These are phyloP conservation scores for Boechera retrofracta DNA, from an alignment of 345 rosid genomes.

Conservation along the genomic window DNA sequence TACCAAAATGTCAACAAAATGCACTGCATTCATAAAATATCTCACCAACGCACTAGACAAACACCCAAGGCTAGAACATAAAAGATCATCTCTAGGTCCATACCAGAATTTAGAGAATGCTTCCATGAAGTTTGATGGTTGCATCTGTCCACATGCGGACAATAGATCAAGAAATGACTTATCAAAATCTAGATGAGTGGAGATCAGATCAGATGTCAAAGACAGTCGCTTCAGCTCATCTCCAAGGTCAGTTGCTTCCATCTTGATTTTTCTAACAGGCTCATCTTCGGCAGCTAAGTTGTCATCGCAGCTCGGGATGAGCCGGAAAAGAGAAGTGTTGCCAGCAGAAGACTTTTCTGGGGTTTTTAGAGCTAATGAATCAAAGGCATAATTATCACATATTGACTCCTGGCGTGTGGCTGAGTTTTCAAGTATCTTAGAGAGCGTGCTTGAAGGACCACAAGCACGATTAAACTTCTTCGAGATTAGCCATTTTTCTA, in stretches of 20 bases:
- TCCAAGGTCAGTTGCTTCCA: slow-evolving; percentile 55
- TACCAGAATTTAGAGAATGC: slow-evolving; percentile 82
- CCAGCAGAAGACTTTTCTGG: slow-evolving; percentile 51
- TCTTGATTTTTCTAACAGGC: slow-evolving; percentile 38
- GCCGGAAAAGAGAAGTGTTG: slow-evolving; percentile 44
- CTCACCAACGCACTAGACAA: slow-evolving; percentile 10
- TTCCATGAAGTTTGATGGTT: slow-evolving; percentile 66
- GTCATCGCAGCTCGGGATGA: slow-evolving; percentile 47
- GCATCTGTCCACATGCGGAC: slow-evolving; percentile 67
- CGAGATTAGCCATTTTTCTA: slow-evolving; percentile 77
- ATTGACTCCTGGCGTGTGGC: slow-evolving; percentile 43
- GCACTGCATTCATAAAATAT: slow-evolving; percentile 16
- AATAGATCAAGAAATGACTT: slow-evolving; percentile 69
- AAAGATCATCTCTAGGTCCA: slow-evolving; percentile 34
- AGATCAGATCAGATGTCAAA: slow-evolving; percentile 56
- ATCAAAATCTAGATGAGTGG: slow-evolving; percentile 50
- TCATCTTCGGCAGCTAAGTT: slow-evolving; percentile 39
- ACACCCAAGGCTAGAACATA: slow-evolving; percentile 26
- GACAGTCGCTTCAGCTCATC: slow-evolving; percentile 70
- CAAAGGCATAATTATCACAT: slow-evolving; percentile 40
- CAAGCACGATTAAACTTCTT: slow-evolving; percentile 56
- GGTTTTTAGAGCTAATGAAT: slow-evolving; percentile 48
- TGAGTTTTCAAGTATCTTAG: slow-evolving; percentile 74
- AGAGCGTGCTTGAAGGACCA: slow-evolving; percentile 77
- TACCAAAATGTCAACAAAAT: slow-evolving; percentile 18